These are phyloP conservation scores for Bacidia gigantensis DNA, from an alignment of 495 filamentous ascomycete species.

Conservation along the genomic window DNA sequence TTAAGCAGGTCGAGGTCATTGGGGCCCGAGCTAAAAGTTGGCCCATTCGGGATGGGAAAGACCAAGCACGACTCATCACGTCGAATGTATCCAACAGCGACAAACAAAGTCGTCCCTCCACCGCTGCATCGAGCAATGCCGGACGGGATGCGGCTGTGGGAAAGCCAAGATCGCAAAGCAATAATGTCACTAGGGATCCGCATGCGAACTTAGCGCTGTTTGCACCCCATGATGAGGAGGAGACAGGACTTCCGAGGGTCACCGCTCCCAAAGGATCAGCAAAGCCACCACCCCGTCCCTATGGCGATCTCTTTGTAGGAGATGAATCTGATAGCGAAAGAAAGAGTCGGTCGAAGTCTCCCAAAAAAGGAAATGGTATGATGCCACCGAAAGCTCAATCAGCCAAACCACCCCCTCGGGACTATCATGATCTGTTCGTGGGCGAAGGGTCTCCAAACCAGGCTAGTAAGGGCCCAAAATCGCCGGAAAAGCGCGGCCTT, in stretches of 20 bases:
- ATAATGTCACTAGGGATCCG: constrained; percentile 46
- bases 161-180: constrained; percentile 28
- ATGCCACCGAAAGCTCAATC: constrained; percentile 39
- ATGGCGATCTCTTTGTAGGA: constrained; percentile 46
- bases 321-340: constrained; percentile 21
- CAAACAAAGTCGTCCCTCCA: constrained; percentile 5
- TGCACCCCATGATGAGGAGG: constrained; percentile 41
- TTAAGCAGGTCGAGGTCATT: constrained; percentile 90
- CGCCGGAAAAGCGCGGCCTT: constrained; percentile 13
- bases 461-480: constrained; percentile 12
- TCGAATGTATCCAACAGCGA: constrained; percentile 22
- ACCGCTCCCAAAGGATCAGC: constrained; percentile 34
- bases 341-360: constrained; percentile 2
- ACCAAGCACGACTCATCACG: constrained; percentile 64
- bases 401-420: constrained; percentile 46
- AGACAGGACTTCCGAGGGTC: constrained; percentile 25
- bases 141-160: constrained; percentile 18
- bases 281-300: constrained; percentile 48
- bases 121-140: constrained; percentile 14
- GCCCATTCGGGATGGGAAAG: constrained; percentile 83
- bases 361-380: constrained; percentile 18
- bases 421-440: constrained; percentile 51
- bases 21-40: constrained; percentile 76
- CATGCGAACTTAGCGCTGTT: constrained; percentile 69
- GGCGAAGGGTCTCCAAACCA: constrained; percentile 24